A percentile compares a stretch with the other conserved stretches of the same genome.
Evolutionary conservation across 2,329 filamentous ascomycete genomes (phyloP).

Genomic region (Colletotrichum sp.): DNA sequence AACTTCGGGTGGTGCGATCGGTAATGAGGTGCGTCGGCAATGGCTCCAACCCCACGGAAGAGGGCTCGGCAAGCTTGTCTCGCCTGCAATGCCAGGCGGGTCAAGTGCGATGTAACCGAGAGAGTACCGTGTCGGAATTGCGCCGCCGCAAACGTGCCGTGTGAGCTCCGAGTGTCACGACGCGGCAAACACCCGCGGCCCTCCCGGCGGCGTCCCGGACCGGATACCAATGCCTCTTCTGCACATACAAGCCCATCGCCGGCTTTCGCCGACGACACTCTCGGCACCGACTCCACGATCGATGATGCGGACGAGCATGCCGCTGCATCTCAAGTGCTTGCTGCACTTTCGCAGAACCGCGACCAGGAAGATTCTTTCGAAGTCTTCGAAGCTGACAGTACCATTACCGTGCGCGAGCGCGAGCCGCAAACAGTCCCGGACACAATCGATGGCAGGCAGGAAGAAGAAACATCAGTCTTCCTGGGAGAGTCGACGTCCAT

Average conservation of each 20-base stretch:
- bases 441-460: neutral
- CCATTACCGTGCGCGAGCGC: neutral
- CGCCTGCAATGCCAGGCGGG: constrained; percentile 37
- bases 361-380: neutral
- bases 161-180: constrained; percentile 37
- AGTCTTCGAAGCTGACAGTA: neutral
- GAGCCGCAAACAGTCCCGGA: too few species aligned
- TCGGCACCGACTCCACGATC: neutral
- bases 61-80: constrained; percentile 40
- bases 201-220: neutral
- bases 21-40: neutral
- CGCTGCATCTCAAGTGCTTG: neutral
- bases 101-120: constrained; percentile 40
- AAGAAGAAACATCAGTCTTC: neutral
- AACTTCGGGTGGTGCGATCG: neutral
- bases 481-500: neutral
- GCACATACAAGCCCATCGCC: neutral
- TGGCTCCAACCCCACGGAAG: constrained; percentile 22
- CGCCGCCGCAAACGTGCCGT: constrained; percentile 26
- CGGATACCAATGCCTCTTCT: neutral
- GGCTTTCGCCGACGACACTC: neutral
- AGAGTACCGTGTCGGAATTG: constrained; percentile 38
- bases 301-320: neutral
- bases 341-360: neutral
- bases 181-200: constrained; percentile 32